Evolutionary conservation across 164 flowering plant genomes (phyloP).

Genomic region (Chimonanthus praecox): DNA sequence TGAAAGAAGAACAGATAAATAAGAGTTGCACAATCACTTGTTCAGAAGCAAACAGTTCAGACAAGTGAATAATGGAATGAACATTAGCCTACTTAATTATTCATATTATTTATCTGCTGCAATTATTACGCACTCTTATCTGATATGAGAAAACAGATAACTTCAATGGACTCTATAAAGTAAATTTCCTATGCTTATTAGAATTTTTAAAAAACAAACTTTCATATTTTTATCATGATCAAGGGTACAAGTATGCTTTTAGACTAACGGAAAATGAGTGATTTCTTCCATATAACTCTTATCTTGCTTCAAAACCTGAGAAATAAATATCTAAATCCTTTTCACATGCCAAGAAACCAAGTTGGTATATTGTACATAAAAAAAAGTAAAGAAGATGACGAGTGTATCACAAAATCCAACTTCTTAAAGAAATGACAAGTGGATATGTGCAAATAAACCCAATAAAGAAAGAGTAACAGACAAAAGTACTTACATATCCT

Average conservation of each 20-base stretch:
- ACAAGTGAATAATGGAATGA: neutral
- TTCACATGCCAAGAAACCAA: neutral
- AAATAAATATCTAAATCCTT: too few species aligned
- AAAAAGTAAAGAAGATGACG: too few species aligned
- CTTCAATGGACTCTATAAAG: too few species aligned
- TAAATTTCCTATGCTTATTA: too few species aligned
- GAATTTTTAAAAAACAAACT: neutral
- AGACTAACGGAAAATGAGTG: neutral
- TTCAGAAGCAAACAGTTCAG: neutral
- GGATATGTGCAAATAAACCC: neutral
- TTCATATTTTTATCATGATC: neutral
- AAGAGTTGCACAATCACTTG: neutral
- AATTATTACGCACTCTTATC: too few species aligned
- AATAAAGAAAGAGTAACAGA: neutral
- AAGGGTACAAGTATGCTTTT: neutral
- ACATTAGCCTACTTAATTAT: too few species aligned
- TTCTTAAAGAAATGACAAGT: neutral
- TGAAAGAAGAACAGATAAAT: slow-evolving; percentile 18
- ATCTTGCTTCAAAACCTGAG: neutral
- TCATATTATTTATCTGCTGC: too few species aligned
- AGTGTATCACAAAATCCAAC: neutral
- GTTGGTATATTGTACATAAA: neutral
- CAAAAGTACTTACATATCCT: slow-evolving; percentile 68
- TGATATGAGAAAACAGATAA: too few species aligned
- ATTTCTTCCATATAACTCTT: neutral